Conservation (phyloP, 495 filamentous ascomycete species). For the Aspergillus coremiiformis region DNA sequence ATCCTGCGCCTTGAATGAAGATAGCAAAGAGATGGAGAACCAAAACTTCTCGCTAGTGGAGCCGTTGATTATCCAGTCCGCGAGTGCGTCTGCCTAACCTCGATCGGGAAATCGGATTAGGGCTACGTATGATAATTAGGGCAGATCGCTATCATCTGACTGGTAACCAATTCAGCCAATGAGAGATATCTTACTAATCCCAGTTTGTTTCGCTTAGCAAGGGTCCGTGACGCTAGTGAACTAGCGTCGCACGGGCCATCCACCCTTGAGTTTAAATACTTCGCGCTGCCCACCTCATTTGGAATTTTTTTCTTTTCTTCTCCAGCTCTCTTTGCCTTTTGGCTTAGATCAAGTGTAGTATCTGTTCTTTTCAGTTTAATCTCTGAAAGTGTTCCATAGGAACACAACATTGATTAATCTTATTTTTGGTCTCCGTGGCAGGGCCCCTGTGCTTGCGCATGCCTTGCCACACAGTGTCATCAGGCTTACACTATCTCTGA, state of each 20-base stretch:
- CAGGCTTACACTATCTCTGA: conserved; percentile 82
- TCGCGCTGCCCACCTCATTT: conserved; percentile 16
- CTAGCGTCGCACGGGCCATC: conserved; percentile 14
- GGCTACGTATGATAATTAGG: conserved; percentile 14
- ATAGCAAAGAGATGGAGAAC: conserved; percentile 22
- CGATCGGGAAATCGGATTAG: conserved; percentile 20
- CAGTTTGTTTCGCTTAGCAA: not conserved
- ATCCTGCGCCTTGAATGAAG: conserved; percentile 46
- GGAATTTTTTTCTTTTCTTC: conserved; percentile 41
- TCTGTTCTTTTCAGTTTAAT: conserved; percentile 99
- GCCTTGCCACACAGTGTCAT: conserved; percentile 67
- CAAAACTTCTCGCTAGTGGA: conserved; percentile 23
- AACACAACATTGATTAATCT: conserved; percentile 76
- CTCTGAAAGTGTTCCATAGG: conserved; percentile 60
- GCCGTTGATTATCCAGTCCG: conserved; percentile 12
- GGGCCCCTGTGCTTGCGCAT: conserved; percentile 80
- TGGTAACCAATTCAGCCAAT: not conserved
- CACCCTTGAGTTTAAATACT: conserved; percentile 23
- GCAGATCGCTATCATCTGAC: conserved; percentile 4
- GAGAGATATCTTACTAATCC: not conserved
- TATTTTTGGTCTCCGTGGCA: conserved; percentile 58
- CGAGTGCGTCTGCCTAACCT: conserved; percentile 24
- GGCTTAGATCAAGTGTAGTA: conserved; percentile 97
- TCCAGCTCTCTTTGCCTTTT: conserved; percentile 53
- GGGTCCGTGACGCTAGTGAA: conserved; percentile 11